phyloP scores from a whole-genome alignment of 2,329 filamentous ascomycete genomes.

The Xylaria sp. region DNA sequence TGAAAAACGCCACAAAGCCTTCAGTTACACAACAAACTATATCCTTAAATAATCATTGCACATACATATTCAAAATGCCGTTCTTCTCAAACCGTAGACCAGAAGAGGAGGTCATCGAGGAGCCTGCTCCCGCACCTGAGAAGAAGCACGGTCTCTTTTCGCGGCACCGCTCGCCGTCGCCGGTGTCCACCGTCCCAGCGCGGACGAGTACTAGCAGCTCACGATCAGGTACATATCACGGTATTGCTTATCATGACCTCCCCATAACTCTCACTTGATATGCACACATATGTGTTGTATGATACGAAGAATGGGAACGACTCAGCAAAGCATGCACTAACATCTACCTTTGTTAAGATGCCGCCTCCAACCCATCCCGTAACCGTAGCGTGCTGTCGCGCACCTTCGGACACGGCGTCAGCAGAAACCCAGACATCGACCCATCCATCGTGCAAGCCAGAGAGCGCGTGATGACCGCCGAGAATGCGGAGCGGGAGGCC shows the following conservation, averaged over 20 bases:
- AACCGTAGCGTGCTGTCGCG: slow-evolving; percentile 57
- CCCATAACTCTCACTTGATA: background rate
- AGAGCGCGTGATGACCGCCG: slow-evolving; percentile 71
- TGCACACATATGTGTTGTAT: background rate
- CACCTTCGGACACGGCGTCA: slow-evolving; percentile 58
- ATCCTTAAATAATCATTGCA: background rate
- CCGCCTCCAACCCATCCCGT: slow-evolving; percentile 40
- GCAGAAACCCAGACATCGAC: slow-evolving; percentile 64
- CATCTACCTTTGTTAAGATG: slow-evolving; percentile 21
- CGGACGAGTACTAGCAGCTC: slow-evolving; percentile 45
- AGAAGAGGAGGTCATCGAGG: slow-evolving; percentile 53
- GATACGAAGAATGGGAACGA: background rate
- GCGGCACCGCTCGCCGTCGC: slow-evolving; percentile 44
- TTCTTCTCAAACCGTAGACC: slow-evolving; percentile 49
- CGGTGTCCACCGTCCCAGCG: slow-evolving; percentile 27
- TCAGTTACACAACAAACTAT: background rate
- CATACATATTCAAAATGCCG: slow-evolving; percentile 44
- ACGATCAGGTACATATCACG: slow-evolving; percentile 42
- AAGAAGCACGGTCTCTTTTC: slow-evolving; percentile 54
- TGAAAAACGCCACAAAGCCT: background rate
- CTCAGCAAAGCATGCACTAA: slow-evolving; percentile 12
- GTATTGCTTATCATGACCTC: background rate
- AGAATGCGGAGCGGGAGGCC: slow-evolving; percentile 72
- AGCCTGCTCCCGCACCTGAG: slow-evolving; percentile 61
- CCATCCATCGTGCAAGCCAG: slow-evolving; percentile 70